phyloP scores from a whole-genome alignment of 441 rosid genomes.

The Raphanus hybrid region DNA sequence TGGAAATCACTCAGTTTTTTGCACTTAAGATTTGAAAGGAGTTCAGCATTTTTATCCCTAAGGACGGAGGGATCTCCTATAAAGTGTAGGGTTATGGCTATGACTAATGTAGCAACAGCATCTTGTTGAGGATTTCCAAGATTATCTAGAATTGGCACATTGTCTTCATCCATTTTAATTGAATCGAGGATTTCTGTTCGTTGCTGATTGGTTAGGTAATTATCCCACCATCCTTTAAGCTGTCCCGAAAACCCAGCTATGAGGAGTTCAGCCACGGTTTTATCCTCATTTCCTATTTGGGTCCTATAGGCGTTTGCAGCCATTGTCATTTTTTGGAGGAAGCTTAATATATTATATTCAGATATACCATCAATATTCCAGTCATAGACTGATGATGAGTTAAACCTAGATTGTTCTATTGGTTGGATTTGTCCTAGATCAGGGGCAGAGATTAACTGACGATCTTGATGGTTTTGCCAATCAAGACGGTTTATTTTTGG shows the following conservation, averaged over 20 bases:
- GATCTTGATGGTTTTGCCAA: neutral
- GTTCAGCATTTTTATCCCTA: neutral
- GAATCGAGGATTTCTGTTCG: neutral
- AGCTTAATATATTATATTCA: neutral
- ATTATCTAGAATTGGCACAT: neutral
- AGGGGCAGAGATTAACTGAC: neutral
- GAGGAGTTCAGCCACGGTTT: neutral
- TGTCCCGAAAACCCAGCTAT: neutral
- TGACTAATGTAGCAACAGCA: neutral
- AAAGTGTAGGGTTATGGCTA: neutral
- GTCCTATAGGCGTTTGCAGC: neutral
- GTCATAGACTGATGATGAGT: neutral
- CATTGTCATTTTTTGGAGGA: conserved; percentile 11
- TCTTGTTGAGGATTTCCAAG: neutral
- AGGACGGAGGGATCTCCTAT: neutral
- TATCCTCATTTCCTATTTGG: neutral
- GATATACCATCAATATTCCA: neutral
- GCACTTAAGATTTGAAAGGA: neutral
- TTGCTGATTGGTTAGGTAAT: neutral
- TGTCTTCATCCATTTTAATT: neutral
- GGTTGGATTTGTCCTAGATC: neutral
- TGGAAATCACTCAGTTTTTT: conserved; percentile 8
- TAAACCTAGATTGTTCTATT: neutral
- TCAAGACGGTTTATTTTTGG: neutral
- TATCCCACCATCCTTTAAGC: conserved; percentile 6